phyloP scores from a whole-genome alignment of 139 green algal species.

The Pedinophyceae sp. region DNA sequence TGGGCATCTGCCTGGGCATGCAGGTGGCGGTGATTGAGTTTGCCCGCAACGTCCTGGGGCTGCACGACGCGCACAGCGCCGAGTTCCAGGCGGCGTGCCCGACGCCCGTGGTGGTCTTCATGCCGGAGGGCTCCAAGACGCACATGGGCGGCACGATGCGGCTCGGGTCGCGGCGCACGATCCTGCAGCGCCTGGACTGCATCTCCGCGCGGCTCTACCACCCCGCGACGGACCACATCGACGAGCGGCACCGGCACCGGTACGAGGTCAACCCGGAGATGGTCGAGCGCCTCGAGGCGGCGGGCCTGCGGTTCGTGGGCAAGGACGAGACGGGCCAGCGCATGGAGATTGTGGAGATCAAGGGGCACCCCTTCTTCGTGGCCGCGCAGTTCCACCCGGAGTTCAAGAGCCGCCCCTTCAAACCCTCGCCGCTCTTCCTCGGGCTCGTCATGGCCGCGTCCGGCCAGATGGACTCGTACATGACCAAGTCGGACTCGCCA shows the following conservation, averaged over 20 bases:
- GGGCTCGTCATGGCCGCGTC: conserved; percentile 61
- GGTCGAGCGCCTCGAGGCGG: conserved; percentile 66
- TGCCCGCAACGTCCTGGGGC: conserved; percentile 73
- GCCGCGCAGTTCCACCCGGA: conserved; percentile 81
- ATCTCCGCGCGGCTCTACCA: conserved; percentile 86
- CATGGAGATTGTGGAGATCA: conserved; percentile 96
- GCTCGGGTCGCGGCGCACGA: conserved; percentile 68
- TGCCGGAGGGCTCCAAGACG: conserved; percentile 84
- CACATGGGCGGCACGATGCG: conserved; percentile 96
- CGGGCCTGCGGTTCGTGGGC: conserved; percentile 35
- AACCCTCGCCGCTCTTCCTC: conserved; percentile 70
- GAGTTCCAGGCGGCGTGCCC: conserved; percentile 71
- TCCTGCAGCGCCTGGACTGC: conserved; percentile 81
- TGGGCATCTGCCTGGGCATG: conserved; percentile 99
- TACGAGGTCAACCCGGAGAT: conserved; percentile 88
- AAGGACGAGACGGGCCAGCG: conserved; percentile 74
- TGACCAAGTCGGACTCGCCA: too few relatives aligned
- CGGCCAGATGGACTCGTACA: conserved; percentile 24
- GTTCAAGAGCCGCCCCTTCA: conserved; percentile 66
- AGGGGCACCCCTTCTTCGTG: conserved; percentile 76
- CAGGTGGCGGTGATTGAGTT: conserved; percentile 97
- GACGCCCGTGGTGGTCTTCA: conserved; percentile 87
- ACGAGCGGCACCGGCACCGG: conserved; percentile 91
- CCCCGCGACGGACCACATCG: conserved; percentile 31
- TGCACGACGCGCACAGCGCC: conserved; percentile 66